Percentiles rank a stretch among this genome's conserved stretches.
phyloP scores from a whole-genome alignment of 495 filamentous ascomycete genomes.

The Lasiosphaeria ovina region DNA sequence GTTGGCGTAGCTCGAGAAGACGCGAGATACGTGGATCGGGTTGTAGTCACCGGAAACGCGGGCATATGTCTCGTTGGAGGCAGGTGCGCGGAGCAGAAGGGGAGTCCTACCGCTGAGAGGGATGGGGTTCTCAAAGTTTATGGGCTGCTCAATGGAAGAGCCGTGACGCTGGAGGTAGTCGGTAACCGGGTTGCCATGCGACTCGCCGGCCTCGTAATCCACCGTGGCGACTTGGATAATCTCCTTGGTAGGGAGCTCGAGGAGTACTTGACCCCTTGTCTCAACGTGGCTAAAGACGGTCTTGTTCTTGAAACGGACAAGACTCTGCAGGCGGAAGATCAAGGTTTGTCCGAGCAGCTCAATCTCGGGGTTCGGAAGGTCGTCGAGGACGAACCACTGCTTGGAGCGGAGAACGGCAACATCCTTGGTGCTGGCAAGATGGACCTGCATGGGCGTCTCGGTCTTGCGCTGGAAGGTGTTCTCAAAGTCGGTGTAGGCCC shows the following conservation, averaged over 20 bases:
- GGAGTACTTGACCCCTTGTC: slow-evolving; percentile 86
- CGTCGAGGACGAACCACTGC: slow-evolving; percentile 86
- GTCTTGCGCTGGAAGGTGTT: slow-evolving; percentile 98
- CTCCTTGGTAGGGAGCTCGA: slow-evolving; percentile 97
- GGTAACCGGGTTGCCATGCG: slow-evolving; percentile 93
- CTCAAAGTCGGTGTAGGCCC: slow-evolving; percentile 86
- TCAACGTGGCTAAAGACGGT: slow-evolving; percentile 89
- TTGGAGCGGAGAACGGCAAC: slow-evolving; percentile 92
- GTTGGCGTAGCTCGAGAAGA: slow-evolving; percentile 92
- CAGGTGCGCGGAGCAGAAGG: slow-evolving; percentile 82
- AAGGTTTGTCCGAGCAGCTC: slow-evolving; percentile 88
- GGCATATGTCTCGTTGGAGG: slow-evolving; percentile 96
- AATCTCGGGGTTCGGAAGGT: slow-evolving; percentile 62
- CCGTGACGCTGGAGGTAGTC: slow-evolving; percentile 94
- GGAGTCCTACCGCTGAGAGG: slow-evolving; percentile 90
- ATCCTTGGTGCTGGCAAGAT: slow-evolving; percentile 80
- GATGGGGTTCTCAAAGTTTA: slow-evolving; percentile 96
- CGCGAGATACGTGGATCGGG: slow-evolving; percentile 95
- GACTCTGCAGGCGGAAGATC: slow-evolving; percentile 91
- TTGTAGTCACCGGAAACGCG: slow-evolving; percentile 98
- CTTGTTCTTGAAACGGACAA: slow-evolving; percentile 92
- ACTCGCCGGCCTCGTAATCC: slow-evolving; percentile 84
- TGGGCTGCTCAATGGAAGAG: slow-evolving; percentile 89
- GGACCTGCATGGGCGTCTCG: slow-evolving; percentile 92
- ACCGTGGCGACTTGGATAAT: slow-evolving; percentile 94